phyloP scores from a whole-genome alignment of 192 early-diverging fungal genomes.

The Spizellomyces punctatus region DNA sequence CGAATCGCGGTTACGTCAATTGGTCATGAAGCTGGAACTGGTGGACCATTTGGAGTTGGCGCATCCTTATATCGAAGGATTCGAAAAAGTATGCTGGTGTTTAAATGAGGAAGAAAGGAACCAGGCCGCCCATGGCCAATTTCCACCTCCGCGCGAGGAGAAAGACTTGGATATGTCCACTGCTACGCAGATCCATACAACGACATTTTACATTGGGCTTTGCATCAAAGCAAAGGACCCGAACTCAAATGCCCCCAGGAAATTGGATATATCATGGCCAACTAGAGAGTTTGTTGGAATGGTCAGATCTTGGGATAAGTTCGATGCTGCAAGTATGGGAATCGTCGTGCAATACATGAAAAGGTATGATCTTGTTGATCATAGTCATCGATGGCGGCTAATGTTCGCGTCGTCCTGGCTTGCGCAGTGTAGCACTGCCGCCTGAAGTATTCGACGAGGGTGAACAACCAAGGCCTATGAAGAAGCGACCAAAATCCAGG shows the following conservation, averaged over 20 bases:
- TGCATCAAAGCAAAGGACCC: slow-evolving; percentile 62
- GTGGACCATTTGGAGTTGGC: slow-evolving; percentile 72
- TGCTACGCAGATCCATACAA: slow-evolving; percentile 60
- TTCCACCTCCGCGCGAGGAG: slow-evolving; percentile 27
- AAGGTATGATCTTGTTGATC: slow-evolving; percentile 33
- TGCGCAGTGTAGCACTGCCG: slow-evolving; percentile 30
- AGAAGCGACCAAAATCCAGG: slow-evolving; percentile 38
- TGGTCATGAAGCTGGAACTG: slow-evolving; percentile 81
- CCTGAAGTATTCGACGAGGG: slow-evolving; percentile 43
- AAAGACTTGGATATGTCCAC: slow-evolving; percentile 35
- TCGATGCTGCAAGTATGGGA: slow-evolving; percentile 67
- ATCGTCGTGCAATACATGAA: slow-evolving; percentile 61
- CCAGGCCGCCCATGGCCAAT: slow-evolving; percentile 68
- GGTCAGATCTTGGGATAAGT: slow-evolving; percentile 82
- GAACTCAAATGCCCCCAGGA: slow-evolving; percentile 43
- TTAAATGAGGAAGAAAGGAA: slow-evolving; percentile 66
- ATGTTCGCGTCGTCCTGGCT: neutral
- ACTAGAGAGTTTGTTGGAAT: slow-evolving; percentile 81
- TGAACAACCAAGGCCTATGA: slow-evolving; percentile 36
- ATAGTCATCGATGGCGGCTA: neutral
- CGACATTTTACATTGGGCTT: slow-evolving; percentile 91
- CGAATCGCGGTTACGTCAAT: slow-evolving; percentile 87
- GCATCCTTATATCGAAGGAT: slow-evolving; percentile 90
- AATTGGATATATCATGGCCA: slow-evolving; percentile 79
- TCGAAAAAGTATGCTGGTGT: slow-evolving; percentile 70